These are phyloP conservation scores for Heritiera littoralis DNA, from an alignment of 345 rosid genomes.

Conservation along the genomic window DNA sequence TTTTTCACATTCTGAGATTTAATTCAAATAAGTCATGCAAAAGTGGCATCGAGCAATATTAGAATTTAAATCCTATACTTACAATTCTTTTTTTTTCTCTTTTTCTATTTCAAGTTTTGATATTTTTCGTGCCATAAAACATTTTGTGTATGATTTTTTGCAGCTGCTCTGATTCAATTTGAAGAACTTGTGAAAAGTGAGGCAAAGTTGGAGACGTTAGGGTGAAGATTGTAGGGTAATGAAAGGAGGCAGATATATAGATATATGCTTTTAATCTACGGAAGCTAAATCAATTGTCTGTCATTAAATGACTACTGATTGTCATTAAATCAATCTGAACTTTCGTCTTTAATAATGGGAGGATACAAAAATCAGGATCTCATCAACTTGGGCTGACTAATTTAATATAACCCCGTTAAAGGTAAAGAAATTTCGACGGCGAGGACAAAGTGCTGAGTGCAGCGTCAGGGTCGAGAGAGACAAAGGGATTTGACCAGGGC, in stretches of 20 bases:
- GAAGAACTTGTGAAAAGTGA: background rate
- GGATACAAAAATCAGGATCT: background rate
- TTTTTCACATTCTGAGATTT: no score
- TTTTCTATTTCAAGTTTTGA: no score
- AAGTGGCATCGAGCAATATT: no score
- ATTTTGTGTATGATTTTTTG: no score
- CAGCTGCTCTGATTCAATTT: background rate
- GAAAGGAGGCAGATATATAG: background rate
- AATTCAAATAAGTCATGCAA: no score
- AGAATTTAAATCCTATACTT: no score
- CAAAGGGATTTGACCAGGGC: conserved; percentile 7
- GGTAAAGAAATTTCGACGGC: background rate
- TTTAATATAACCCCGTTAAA: background rate
- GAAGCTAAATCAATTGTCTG: conserved; percentile 14
- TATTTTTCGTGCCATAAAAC: no score
- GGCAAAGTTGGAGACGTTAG: conserved; percentile 21
- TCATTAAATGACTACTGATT: conserved; percentile 17
- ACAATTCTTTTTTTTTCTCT: no score
- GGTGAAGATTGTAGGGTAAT: conserved; percentile 22
- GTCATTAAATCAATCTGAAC: no score
- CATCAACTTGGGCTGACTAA: background rate
- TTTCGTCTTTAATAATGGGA: background rate
- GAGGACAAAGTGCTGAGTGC: background rate
- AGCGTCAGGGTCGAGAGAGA: background rate
- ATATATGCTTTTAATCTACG: conserved; percentile 5